These are phyloP conservation scores for Passalora sequoiae DNA, from an alignment of 2,329 filamentous ascomycete genomes.

Conservation along the genomic window DNA sequence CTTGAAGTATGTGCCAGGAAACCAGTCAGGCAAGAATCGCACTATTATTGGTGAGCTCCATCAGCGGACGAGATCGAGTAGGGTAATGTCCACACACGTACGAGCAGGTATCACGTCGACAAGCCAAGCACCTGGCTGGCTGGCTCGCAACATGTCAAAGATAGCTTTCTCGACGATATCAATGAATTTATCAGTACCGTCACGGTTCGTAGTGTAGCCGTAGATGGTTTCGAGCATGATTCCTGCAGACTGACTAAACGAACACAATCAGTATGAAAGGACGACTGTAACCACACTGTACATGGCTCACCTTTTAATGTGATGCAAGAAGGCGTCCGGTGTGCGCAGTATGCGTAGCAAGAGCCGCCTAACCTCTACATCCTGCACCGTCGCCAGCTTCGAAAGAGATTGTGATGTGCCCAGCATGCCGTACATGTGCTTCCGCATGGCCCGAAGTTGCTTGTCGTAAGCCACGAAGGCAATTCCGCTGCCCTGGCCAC, in stretches of 20 bases:
- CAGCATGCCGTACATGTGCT: constrained; percentile 42
- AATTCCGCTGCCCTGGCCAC: constrained; percentile 38
- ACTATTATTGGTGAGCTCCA: no score
- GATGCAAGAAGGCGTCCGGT: constrained; percentile 37
- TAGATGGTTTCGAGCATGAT: constrained; percentile 45
- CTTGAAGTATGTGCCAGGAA: constrained; percentile 45
- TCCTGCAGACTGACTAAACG: constrained; percentile 32
- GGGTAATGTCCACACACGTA: no score
- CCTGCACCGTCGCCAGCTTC: constrained; percentile 41
- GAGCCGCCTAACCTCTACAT: constrained; percentile 43
- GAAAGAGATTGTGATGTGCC: constrained; percentile 40
- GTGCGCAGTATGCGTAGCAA: constrained; percentile 38
- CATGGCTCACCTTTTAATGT: constrained; percentile 35
- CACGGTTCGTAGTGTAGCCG: constrained; percentile 43
- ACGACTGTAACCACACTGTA: not conserved
- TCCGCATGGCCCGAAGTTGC: constrained; percentile 37
- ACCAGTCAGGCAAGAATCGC: constrained; percentile 43
- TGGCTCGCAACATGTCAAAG: constrained; percentile 38
- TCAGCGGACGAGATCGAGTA: no score
- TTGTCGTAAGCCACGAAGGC: constrained; percentile 7
- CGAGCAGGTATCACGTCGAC: constrained; percentile 45
- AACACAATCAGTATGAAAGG: not conserved
- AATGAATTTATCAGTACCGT: constrained; percentile 41
- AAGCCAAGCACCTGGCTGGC: constrained; percentile 41
- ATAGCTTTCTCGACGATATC: constrained; percentile 40